Evolutionary conservation across 176 grass and related monocot genomes (phyloP), one percentile per base, ranked within the genome.

Genomic region (Carex scoparia): DNA sequence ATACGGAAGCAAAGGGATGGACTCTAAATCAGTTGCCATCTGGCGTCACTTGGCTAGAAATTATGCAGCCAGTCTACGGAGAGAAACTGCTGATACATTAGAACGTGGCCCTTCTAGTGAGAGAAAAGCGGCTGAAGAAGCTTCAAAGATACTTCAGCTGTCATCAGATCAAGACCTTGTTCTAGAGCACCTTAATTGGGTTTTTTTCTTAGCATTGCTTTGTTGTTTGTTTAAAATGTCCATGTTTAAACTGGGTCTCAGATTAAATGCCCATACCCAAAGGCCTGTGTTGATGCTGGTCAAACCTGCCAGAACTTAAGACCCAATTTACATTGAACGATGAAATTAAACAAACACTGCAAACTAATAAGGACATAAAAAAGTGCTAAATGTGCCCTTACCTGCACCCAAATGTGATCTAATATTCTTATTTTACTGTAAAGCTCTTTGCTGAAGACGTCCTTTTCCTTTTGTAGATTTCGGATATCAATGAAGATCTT

Each of bases 161-260:
- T 89, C 89, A 86, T 94, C 95, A 71, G 89, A 98, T 84, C 85
- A 94, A 86, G 91, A 94, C 54, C 93, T 98, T 81, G 82, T 98
- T 83, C 85, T 95, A 67, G 95, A 94, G 83, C 95, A 98, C 88
- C 93, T 98, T 95, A 90, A 81, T 94, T 95, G 95, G 95, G 95
- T 95, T 78, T 89, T 80, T 90, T 71, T 86, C 86, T 87, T 78
- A 33, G 28, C 28, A 57, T 16, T 55, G 1, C 56, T 77, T 53
- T 7, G 33, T 76, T 27, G 4, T 55, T 30, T 56, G 74, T 33
- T 57, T 8, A 33, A 57, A 10, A 32, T 33, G 19, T 77, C 28
- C 10, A 57, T 78, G 46, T 77, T 77, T 78, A 57, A 78, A 16
- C 9, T 78, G 74, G 27, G 10, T 77, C 73, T 78, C 51, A 57